These are phyloP conservation scores for Juncus effusus DNA, from an alignment of 176 grass and related monocot species.

Conservation along the genomic window DNA sequence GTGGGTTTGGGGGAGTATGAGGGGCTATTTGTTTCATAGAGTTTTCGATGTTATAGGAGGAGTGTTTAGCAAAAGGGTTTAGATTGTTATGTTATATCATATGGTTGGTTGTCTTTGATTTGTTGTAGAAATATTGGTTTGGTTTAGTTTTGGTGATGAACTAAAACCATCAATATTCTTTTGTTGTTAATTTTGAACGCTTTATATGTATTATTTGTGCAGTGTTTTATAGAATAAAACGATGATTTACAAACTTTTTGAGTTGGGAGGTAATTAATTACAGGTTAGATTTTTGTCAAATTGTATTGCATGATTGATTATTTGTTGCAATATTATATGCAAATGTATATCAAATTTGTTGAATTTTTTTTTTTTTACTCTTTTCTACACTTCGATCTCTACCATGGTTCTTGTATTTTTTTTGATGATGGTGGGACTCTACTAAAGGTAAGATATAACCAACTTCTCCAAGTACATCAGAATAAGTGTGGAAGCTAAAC, in stretches of 20 bases:
- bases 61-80: constrained; percentile 23
- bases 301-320: no score
- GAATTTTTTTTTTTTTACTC: no score
- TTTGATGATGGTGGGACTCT: no score
- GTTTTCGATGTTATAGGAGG: constrained; percentile 16
- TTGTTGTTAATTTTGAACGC: constrained; percentile 9
- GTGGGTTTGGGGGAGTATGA: constrained; percentile 14
- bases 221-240: constrained; percentile 26
- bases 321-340: no score
- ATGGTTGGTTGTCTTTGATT: constrained; percentile 20
- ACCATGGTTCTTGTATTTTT: no score
- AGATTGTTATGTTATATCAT: constrained; percentile 5
- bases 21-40: constrained; percentile 9
- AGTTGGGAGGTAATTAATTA: not conserved
- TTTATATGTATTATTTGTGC: constrained; percentile 30
- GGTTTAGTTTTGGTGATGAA: constrained; percentile 3
- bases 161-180: constrained; percentile 15
- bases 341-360: no score
- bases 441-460: no score
- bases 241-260: not conserved
- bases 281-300: no score
- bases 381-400: no score
- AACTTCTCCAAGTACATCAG: no score
- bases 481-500: no score
- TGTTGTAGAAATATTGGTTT: constrained; percentile 31